phyloP scores from a whole-genome alignment of 176 grass and related monocot genomes.

The Zoysia pacifica region DNA sequence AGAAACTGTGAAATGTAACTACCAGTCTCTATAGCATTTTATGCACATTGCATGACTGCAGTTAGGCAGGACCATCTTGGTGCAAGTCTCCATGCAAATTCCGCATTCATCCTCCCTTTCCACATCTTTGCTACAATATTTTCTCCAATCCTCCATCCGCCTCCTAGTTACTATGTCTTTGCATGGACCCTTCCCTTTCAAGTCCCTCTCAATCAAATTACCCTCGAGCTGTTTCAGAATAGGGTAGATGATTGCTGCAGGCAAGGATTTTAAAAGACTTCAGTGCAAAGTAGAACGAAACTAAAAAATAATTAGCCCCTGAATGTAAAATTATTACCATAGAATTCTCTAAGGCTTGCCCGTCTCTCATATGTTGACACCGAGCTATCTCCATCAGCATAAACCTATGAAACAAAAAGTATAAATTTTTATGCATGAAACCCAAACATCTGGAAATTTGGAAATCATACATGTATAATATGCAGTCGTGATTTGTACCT shows the following conservation, averaged over 20 bases:
- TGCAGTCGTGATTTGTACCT: slow-evolving; percentile 33
- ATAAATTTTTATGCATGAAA: not conserved
- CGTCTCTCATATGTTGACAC: slow-evolving; percentile 68
- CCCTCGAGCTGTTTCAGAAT: slow-evolving; percentile 70
- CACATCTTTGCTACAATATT: slow-evolving; percentile 52
- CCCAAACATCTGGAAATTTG: not conserved
- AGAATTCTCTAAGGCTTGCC: slow-evolving; percentile 73
- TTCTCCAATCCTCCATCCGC: slow-evolving; percentile 63
- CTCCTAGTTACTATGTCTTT: slow-evolving; percentile 62
- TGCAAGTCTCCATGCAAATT: slow-evolving; percentile 77
- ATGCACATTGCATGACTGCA: slow-evolving; percentile 89
- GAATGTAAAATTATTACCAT: slow-evolving; percentile 43
- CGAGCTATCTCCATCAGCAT: slow-evolving; percentile 68
- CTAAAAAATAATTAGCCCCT: not conserved
- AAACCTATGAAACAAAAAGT: slow-evolving; percentile 48
- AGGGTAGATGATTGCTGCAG: slow-evolving; percentile 78
- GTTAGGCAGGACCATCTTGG: slow-evolving; percentile 78
- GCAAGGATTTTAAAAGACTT: slow-evolving; percentile 19
- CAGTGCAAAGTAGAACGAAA: not conserved
- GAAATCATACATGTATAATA: not conserved
- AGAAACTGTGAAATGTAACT: not conserved
- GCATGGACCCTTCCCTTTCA: slow-evolving; percentile 52
- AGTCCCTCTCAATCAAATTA: slow-evolving; percentile 49
- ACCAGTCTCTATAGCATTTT: slow-evolving; percentile 82
- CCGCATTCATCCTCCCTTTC: slow-evolving; percentile 77